Percentiles rank a stretch among this genome's conserved stretches.
phyloP scores from a whole-genome alignment of 768 basidiomycete genomes.

The Astraeus odoratus region DNA sequence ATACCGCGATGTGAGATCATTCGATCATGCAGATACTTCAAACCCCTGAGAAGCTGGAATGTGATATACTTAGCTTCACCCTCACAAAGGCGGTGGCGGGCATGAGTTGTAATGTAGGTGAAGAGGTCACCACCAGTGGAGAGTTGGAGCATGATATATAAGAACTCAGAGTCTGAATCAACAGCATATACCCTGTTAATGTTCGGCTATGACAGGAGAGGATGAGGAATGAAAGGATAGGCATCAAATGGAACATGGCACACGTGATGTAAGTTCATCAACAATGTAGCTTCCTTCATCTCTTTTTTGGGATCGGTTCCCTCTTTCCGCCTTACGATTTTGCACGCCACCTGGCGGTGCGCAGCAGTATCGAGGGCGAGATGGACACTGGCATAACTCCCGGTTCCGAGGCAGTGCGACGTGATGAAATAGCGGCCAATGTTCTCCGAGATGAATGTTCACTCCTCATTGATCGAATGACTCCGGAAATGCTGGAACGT shows the following conservation, averaged over 20 bases:
- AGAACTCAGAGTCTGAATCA: conserved; percentile 52
- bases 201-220: conserved; percentile 48
- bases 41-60: conserved; percentile 68
- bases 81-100: conserved; percentile 55
- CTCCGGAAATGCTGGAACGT: conserved; percentile 1
- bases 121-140: conserved; percentile 87
- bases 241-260: conserved; percentile 11
- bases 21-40: conserved; percentile 64
- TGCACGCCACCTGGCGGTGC: conserved; percentile 75
- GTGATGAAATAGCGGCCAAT: conserved; percentile 69
- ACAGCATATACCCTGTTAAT: conserved; percentile 75
- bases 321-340: conserved; percentile 65
- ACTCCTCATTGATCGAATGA: background rate
- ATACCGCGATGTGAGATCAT: conserved; percentile 75
- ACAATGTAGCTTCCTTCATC: conserved; percentile 73
- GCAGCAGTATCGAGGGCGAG: conserved; percentile 60
- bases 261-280: conserved; percentile 68
- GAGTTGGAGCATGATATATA: conserved; percentile 81
- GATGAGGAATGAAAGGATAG: background rate
- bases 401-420: conserved; percentile 72
- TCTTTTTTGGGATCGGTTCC: conserved; percentile 36
- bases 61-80: conserved; percentile 81
- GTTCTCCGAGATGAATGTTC: conserved; percentile 30
- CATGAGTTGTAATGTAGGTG: conserved; percentile 66
- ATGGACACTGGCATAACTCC: conserved; percentile 78